Evolutionary conservation across 2,329 filamentous ascomycete species (phyloP).

Genomic region (Celoporthe dispersa): DNA sequence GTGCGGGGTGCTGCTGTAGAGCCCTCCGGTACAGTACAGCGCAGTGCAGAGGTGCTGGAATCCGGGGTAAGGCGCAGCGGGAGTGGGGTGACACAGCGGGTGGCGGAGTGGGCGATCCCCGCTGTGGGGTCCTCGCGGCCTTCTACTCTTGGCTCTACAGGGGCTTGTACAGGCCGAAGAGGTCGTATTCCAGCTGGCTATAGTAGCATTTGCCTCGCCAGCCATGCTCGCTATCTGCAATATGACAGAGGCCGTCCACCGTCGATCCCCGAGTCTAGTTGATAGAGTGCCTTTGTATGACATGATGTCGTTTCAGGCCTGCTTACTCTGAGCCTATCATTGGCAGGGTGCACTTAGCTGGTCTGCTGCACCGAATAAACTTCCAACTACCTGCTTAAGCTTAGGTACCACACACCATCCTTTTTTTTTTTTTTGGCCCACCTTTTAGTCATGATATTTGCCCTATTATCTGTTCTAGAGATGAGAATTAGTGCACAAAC

Average conservation of each 20-base stretch:
- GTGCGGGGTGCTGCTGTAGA: background rate
- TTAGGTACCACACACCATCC: background rate
- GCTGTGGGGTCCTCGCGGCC: background rate
- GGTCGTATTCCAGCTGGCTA: background rate
- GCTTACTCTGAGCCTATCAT: background rate
- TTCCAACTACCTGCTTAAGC: background rate
- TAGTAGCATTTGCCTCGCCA: background rate
- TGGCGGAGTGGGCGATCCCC: background rate
- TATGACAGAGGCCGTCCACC: background rate
- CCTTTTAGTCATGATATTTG: background rate
- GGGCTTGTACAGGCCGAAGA: background rate
- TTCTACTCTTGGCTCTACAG: background rate
- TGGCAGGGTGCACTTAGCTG: background rate
- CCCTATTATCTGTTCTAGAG: background rate
- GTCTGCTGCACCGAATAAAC: background rate
- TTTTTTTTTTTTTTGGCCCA: background rate
- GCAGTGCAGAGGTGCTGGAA: background rate
- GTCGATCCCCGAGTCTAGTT: background rate
- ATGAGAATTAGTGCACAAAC: background rate
- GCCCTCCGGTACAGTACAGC: background rate
- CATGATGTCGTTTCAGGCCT: background rate
- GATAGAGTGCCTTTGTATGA: background rate
- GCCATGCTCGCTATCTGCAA: background rate
- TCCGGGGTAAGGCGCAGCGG: slow-evolving; percentile 1
- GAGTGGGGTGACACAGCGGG: background rate